phyloP scores from a whole-genome alignment of 2,329 filamentous ascomycete genomes.

The Talaromyces amestolkiae region DNA sequence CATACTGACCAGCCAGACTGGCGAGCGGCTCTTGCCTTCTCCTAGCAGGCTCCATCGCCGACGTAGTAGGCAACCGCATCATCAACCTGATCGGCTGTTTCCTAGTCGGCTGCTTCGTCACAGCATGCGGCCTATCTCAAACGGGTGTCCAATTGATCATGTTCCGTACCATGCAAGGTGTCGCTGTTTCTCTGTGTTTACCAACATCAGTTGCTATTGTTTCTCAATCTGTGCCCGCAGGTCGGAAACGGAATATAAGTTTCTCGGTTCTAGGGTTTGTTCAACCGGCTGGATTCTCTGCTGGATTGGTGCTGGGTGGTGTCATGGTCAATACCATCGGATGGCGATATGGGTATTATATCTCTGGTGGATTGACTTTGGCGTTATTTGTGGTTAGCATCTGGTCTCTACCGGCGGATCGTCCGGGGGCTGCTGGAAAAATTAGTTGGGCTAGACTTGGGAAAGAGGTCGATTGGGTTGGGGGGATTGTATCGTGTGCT shows the following conservation, averaged over 20 bases:
- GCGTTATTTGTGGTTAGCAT: constrained; percentile 16
- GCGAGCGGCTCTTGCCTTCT: constrained; percentile 46
- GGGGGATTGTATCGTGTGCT: constrained; percentile 43
- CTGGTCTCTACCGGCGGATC: constrained; percentile 12
- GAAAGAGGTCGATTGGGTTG: constrained; percentile 51
- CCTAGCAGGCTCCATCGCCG: constrained; percentile 48
- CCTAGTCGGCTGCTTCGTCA: constrained; percentile 40
- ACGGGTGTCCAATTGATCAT: constrained; percentile 44
- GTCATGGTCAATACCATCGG: constrained; percentile 47
- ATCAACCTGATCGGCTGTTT: constrained; percentile 49
- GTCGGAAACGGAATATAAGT: constrained; percentile 49
- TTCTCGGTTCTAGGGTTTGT: constrained; percentile 50
- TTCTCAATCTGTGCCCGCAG: constrained; percentile 44
- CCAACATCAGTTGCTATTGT: constrained; percentile 50
- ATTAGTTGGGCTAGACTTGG: background rate
- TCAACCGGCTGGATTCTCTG: constrained; percentile 50
- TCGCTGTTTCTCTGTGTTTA: constrained; percentile 47
- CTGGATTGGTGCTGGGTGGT: constrained; percentile 52
- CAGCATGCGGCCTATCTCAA: constrained; percentile 41
- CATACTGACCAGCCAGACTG: constrained; percentile 20
- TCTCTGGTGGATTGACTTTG: constrained; percentile 19
- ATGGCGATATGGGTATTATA: constrained; percentile 48
- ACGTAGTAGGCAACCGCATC: constrained; percentile 47
- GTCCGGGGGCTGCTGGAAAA: background rate
- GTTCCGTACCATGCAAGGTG: constrained; percentile 46